Base-by-base conservation (phyloP, 2,329 filamentous ascomycete species). In the Stemphylium beticola region DNA sequence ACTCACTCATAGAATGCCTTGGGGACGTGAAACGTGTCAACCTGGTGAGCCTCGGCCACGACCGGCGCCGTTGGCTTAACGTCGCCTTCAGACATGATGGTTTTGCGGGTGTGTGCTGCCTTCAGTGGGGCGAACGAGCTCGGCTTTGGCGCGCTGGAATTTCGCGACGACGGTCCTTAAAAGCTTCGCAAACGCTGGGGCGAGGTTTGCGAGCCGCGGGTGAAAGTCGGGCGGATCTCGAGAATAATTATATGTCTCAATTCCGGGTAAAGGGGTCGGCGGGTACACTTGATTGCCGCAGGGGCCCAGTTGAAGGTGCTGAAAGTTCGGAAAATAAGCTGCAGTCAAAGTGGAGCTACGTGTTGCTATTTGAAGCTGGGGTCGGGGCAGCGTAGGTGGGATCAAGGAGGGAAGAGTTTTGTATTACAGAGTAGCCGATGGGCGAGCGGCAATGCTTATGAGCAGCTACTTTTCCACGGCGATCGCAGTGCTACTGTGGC, bases 31-130 rank as follows among this genome's bases (percentile, higher is more conserved):
- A 79, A 91, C 17, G 89, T 92, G 76, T 91, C 87, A 66, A 92
- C 88, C 72, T 87, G 78, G 76, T 92, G 89, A 70, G 89, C 88
- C 81, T 92, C 90, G 58, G 83, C 82, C 68, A 92, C 89, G 68
- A 90, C 87, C 22, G 69, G 67, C 29, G 20, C 10, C 32, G 20
- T 14, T 10, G 77, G 77, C 64, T 76, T 72, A 34, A 72, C 68
- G 46, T 71, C 58, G 58, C 78, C 78, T 63, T 81, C 78, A 58
- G 78, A 80, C 78, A 81, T 81, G 58, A 46, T 64, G 61, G 39
- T 48, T 20, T 49, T 58, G 54, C 48, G 49, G 43, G 39, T 44
- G 37, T 49, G 44, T 41, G 55, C 43, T 36, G 50, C 46, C 53
- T 53, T 38, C 26, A 45, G 47, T 49, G 48, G 53, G 38, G 53